Percentiles rank a stretch among this genome's conserved stretches.
phyloP scores from a whole-genome alignment of 805 yeast genomes.

The Candida pseudoglaebosa region DNA sequence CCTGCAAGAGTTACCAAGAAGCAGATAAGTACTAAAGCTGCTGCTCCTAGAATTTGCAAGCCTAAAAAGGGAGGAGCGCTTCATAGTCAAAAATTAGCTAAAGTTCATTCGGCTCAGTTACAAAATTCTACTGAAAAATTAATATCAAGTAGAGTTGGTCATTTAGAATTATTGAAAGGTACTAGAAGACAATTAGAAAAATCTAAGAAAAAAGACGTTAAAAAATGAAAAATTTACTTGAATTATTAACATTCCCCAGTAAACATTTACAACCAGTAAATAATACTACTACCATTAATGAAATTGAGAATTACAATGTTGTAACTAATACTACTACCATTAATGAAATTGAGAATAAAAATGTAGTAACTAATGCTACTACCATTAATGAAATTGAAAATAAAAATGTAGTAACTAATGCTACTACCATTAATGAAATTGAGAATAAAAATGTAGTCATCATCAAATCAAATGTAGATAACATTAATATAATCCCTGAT shows the following conservation, averaged over 20 bases:
- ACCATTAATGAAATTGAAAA: not conserved
- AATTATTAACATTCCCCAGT: constrained; percentile 4
- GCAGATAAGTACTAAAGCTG: constrained; percentile 64
- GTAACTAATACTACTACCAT: not conserved
- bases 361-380: not conserved
- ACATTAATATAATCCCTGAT: constrained; percentile 10
- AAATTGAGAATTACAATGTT: not conserved
- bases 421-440: not conserved
- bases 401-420: not conserved
- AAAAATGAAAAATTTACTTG: not conserved
- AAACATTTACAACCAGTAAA: not conserved
- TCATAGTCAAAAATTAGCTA: constrained; percentile 50
- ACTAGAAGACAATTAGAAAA: constrained; percentile 80
- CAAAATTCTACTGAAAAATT: constrained; percentile 73
- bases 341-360: not conserved
- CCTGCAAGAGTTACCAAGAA: constrained; percentile 58
- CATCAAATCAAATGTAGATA: not conserved
- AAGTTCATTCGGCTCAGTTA: constrained; percentile 52
- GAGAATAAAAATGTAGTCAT: not conserved
- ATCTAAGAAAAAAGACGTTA: constrained; percentile 36
- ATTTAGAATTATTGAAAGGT: constrained; percentile 86
- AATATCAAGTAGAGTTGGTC: constrained; percentile 89
- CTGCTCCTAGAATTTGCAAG: constrained; percentile 64
- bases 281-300: not conserved
- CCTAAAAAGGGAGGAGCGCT: constrained; percentile 56